A percentile compares a stretch with the other conserved stretches of the same genome.
Conservation (phyloP, 2,329 filamentous ascomycete genomes). For the Xylariaceae sp. region DNA sequence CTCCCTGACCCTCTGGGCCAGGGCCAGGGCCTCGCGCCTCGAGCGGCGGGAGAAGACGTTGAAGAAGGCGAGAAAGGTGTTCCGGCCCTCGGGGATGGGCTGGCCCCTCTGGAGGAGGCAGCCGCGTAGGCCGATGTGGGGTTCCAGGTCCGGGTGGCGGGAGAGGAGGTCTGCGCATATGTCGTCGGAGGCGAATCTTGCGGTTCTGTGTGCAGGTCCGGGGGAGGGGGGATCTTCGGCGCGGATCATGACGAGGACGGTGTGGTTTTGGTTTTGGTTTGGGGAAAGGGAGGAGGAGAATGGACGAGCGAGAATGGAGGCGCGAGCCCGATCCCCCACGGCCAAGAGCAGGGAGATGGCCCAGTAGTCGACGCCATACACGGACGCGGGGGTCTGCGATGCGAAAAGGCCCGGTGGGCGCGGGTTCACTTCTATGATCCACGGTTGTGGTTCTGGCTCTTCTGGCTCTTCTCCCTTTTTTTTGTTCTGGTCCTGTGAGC, state of each 20-base stretch:
- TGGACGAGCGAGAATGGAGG: slow-evolving; percentile 17
- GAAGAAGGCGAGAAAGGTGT: slow-evolving; percentile 28
- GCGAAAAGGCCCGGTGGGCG: slow-evolving; percentile 25
- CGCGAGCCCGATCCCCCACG: slow-evolving; percentile 19
- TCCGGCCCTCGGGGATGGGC: slow-evolving; percentile 24
- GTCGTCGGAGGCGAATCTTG: slow-evolving; percentile 29
- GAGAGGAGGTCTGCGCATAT: slow-evolving; percentile 25
- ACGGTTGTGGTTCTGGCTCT: slow-evolving; percentile 13
- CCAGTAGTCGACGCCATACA: slow-evolving; percentile 28
- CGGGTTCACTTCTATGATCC: slow-evolving; percentile 28
- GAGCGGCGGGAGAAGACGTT: slow-evolving; percentile 26
- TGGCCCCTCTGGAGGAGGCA: slow-evolving; percentile 27
- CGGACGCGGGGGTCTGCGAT: slow-evolving; percentile 22
- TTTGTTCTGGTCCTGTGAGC: background rate
- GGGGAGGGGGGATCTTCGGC: slow-evolving; percentile 26
- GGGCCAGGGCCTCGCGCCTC: slow-evolving; percentile 20
- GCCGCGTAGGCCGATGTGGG: slow-evolving; percentile 20
- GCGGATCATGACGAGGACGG: slow-evolving; percentile 26
- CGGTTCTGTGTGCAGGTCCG: slow-evolving; percentile 19
- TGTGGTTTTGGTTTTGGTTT: slow-evolving; percentile 21
- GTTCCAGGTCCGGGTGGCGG: slow-evolving; percentile 24
- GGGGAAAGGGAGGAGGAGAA: background rate
- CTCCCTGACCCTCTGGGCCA: slow-evolving; percentile 20
- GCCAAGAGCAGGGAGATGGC: slow-evolving; percentile 22
- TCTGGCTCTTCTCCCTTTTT: background rate